Evolutionary conservation across 106 monocot genomes (phyloP).

Genomic region (Agapanthus africanus): DNA sequence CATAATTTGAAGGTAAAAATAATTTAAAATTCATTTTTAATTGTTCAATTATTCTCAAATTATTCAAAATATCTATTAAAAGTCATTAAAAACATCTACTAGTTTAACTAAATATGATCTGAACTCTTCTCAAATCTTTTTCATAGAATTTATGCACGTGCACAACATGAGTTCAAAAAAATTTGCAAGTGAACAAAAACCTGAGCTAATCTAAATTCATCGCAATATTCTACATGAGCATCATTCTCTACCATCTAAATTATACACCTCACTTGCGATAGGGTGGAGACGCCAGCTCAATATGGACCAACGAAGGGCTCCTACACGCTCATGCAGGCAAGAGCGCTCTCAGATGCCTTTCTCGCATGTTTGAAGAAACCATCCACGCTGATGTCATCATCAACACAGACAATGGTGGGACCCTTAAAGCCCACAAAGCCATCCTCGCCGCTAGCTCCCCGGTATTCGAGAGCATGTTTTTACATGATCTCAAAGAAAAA

Average conservation of each 20-base stretch:
- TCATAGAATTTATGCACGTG: no score
- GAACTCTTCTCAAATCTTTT: no score
- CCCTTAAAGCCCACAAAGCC: conserved; percentile 74
- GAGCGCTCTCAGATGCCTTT: conserved; percentile 48
- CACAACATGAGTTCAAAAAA: no score
- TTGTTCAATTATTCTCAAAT: no score
- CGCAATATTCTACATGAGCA: not conserved
- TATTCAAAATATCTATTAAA: no score
- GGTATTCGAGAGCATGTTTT: conserved; percentile 84
- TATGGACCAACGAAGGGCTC: conserved; percentile 52
- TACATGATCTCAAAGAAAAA: conserved; percentile 74
- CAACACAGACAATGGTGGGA: conserved; percentile 40
- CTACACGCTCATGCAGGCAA: conserved; percentile 35
- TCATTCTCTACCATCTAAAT: not conserved
- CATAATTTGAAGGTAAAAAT: no score
- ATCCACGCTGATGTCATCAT: conserved; percentile 80
- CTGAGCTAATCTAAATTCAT: not conserved
- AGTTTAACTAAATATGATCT: no score
- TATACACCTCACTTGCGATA: conserved; percentile 4
- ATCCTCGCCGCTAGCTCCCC: conserved; percentile 70
- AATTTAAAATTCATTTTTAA: no score
- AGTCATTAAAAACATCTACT: no score
- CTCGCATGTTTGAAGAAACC: conserved; percentile 76
- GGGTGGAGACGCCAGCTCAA: conserved; percentile 57
- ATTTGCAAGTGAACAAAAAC: not conserved